phyloP scores from a whole-genome alignment of 129 eudicot species.

The Solidago caesia region DNA sequence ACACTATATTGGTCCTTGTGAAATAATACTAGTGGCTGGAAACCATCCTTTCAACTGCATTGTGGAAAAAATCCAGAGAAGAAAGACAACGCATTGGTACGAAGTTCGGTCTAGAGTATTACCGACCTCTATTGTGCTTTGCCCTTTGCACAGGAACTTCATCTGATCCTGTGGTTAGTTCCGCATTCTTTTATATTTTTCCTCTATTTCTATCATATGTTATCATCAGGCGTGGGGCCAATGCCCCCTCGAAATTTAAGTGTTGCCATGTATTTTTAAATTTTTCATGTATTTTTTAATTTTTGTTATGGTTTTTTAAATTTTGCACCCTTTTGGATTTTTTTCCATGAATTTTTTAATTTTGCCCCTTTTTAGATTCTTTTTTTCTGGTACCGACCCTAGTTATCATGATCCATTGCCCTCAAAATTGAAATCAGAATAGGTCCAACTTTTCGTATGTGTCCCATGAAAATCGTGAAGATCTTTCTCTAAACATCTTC shows the following conservation, averaged over 20 bases:
- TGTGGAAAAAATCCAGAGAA: slow-evolving; percentile 70
- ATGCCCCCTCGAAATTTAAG: too few relatives aligned
- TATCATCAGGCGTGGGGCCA: too few relatives aligned
- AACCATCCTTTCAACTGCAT: slow-evolving; percentile 68
- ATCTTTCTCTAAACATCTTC: too few relatives aligned
- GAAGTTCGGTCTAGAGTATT: slow-evolving; percentile 51
- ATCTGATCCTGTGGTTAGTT: slow-evolving; percentile 80
- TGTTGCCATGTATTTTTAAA: too few relatives aligned
- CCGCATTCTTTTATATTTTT: slow-evolving; percentile 15
- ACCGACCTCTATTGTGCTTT: slow-evolving; percentile 70
- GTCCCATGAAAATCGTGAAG: neutral
- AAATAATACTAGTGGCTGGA: slow-evolving; percentile 69
- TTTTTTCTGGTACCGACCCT: neutral
- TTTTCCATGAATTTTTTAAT: too few relatives aligned
- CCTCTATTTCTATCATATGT: neutral
- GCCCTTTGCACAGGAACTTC: slow-evolving; percentile 80
- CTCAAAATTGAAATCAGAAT: neutral
- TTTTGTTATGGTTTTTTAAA: too few relatives aligned
- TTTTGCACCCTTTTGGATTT: too few relatives aligned
- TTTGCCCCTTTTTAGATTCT: too few relatives aligned
- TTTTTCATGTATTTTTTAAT: too few relatives aligned
- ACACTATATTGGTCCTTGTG: slow-evolving; percentile 8
- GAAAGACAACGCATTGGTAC: slow-evolving; percentile 62
- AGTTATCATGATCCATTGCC: neutral
- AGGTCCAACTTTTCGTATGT: neutral